Evolutionary conservation across 257 asterid species (phyloP), one percentile per base, ranked within the genome.

Genomic region (Vinca minor): DNA sequence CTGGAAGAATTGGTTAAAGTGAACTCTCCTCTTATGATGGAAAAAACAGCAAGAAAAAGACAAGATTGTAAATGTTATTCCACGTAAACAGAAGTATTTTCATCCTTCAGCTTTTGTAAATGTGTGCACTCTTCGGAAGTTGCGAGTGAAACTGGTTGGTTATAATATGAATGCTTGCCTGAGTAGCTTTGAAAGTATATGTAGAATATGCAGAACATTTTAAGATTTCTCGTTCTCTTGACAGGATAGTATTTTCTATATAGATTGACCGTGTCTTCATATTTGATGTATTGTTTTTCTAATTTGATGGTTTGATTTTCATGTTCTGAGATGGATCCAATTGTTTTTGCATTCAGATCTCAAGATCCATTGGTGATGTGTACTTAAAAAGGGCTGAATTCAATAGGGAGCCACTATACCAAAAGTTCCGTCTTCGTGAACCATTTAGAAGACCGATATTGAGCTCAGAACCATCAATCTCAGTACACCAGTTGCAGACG

Each of bases 301-400:
- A 17, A 15, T 31, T 10, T 56, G 62, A 31, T 31, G 8, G 8
- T 31, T 25, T 61, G 36, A 23, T 28, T 35, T 36, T 12, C 29
- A 11, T 45, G 41, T 25, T 48, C 56, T 65, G 25, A 64, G 29
- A 47, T 64, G 48, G 18, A 3, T 59, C 11, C 21, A 60, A 60
- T 59, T 53, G 21, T 65, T 67, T 70, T 64, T 57, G 55, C 48
- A 58, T 69, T 48, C 85, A 87, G 95, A 75, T 87, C 61, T 79
- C 95, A 44, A 85, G 88, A 76, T 83, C 94, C 62, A 87, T 87
- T 41, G 95, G 95, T 52, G 95, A 87, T 68, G 84, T 87, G 67
- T 87, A 87, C 69, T 69, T 87, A 52, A 87, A 87, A 62, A 85
- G 59, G 72, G 61, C 93, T 1, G 94, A 87, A 79, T 87, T 72